Evolutionary conservation across 352 stramenopile genomes (phyloP).

Genomic region (Phytophthora kernoviae): DNA sequence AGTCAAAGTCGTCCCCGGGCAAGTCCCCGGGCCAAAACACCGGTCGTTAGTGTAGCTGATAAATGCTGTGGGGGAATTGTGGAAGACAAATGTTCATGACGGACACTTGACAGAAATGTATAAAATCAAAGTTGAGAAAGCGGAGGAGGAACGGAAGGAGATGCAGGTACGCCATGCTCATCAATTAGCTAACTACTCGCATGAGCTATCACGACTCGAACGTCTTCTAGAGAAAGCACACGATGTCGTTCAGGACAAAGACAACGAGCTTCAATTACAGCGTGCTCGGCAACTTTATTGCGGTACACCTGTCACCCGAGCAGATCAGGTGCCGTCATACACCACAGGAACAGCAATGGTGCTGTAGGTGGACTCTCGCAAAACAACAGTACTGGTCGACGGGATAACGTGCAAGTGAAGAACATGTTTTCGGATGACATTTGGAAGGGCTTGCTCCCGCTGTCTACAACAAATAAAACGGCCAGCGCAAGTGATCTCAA

Average conservation of each 20-base stretch:
- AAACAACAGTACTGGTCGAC: conserved; percentile 15
- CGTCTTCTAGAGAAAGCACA: conserved; percentile 66
- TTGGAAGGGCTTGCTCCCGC: conserved; percentile 53
- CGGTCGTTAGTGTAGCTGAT: background rate
- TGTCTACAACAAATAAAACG: conserved; percentile 7
- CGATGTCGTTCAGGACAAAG: conserved; percentile 50
- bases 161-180: conserved; percentile 50
- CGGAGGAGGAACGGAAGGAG: conserved; percentile 60
- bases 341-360: conserved; percentile 13
- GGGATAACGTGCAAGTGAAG: conserved; percentile 23
- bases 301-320: conserved; percentile 8
- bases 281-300: conserved; percentile 60
- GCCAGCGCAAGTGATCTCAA: background rate
- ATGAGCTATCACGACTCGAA: conserved; percentile 70
- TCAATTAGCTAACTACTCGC: conserved; percentile 70
- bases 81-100: conserved; percentile 11
- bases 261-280: conserved; percentile 61
- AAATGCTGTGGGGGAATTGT: conserved; percentile 6
- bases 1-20: conserved; percentile 3
- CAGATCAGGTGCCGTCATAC: background rate
- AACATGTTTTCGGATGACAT: conserved; percentile 59
- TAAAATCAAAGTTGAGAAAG: conserved; percentile 38
- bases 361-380: background rate
- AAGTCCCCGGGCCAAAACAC: conserved; percentile 12
- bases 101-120: conserved; percentile 32